Conservation (phyloP, 345 rosid genomes). For the Pugionium cornutum region DNA sequence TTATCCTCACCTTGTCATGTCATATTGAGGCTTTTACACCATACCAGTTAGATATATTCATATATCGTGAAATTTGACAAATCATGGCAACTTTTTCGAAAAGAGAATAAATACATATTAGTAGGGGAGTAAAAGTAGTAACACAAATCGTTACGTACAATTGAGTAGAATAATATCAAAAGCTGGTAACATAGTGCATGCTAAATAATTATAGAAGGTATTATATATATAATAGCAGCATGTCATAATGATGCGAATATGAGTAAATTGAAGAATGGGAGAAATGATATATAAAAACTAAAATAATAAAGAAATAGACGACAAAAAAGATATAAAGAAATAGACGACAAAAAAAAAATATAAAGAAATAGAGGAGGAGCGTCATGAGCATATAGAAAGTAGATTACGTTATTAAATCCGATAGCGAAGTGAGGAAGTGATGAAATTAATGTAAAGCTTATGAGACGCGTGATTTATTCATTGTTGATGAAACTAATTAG, state of each 20-base stretch:
- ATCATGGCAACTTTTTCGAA: not conserved
- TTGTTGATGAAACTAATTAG: too few species aligned
- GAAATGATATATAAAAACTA: too few species aligned
- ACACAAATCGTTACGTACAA: slow-evolving; percentile 15
- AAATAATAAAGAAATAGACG: too few species aligned
- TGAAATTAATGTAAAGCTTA: not conserved
- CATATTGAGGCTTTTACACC: slow-evolving; percentile 28
- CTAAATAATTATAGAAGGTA: too few species aligned
- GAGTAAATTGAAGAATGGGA: too few species aligned
- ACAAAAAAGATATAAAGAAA: too few species aligned
- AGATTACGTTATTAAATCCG: slow-evolving; percentile 31
- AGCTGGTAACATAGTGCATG: not conserved
- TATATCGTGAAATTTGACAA: slow-evolving; percentile 4
- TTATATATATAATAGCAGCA: too few species aligned
- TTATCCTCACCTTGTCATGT: slow-evolving; percentile 19
- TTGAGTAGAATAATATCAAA: slow-evolving; percentile 12
- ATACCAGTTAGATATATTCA: slow-evolving; percentile 22
- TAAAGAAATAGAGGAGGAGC: slow-evolving; percentile 36
- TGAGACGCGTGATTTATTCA: too few species aligned
- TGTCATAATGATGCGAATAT: too few species aligned
- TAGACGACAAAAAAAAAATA: not conserved
- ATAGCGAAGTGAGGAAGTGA: slow-evolving; percentile 22
- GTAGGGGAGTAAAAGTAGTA: not conserved
- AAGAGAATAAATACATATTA: not conserved
- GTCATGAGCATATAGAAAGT: slow-evolving; percentile 37